Conservation (phyloP, 129 eudicot genomes). For the Apium graveolens region DNA sequence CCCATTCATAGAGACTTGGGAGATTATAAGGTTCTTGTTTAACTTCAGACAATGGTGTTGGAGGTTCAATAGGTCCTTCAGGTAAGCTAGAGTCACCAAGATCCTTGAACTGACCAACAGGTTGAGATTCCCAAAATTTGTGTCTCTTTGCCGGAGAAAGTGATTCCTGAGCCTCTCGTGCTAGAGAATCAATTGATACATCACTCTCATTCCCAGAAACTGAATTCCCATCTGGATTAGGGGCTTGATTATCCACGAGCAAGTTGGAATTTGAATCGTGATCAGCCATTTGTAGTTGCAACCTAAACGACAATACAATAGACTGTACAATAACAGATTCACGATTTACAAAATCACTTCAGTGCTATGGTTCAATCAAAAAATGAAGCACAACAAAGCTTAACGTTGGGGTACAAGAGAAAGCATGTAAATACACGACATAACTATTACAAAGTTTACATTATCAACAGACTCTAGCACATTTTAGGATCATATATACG, state of each 20-base stretch:
- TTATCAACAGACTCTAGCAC: background rate
- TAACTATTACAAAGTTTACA: background rate
- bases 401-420: background rate
- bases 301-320: background rate
- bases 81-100: slow-evolving; percentile 34
- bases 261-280: slow-evolving; percentile 23
- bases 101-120: slow-evolving; percentile 63
- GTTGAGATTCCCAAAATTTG: slow-evolving; percentile 70
- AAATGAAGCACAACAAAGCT: background rate
- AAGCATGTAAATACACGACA: background rate
- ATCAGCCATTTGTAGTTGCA: slow-evolving; percentile 30
- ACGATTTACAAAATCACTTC: background rate
- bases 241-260: slow-evolving; percentile 18
- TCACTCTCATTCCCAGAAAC: slow-evolving; percentile 26
- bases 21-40: slow-evolving; percentile 61
- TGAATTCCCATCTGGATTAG: slow-evolving; percentile 24
- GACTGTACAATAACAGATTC: background rate
- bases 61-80: slow-evolving; percentile 56
- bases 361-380: background rate
- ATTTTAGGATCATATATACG: background rate
- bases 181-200: slow-evolving; percentile 23
- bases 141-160: slow-evolving; percentile 39
- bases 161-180: slow-evolving; percentile 40
- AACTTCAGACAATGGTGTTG: slow-evolving; percentile 46
- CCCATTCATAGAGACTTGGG: slow-evolving; percentile 54